Conservation (phyloP, 805 yeast species). For the Spathaspora boniae region DNA sequence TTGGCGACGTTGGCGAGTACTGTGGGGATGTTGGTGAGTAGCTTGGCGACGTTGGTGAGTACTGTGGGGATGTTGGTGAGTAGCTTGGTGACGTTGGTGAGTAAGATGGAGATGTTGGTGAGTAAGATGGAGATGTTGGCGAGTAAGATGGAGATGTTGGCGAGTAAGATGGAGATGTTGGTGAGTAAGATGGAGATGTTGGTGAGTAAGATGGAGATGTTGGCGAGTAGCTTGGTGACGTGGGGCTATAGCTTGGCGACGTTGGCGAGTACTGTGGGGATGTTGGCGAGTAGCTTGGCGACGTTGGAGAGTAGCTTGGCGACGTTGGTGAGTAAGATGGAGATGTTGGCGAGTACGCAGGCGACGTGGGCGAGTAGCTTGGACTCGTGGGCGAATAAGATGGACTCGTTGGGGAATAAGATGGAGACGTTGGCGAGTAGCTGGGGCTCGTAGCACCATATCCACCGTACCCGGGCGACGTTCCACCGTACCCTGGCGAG, state of each 20-base stretch:
- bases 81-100: conserved; percentile 71
- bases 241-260: conserved; percentile 72
- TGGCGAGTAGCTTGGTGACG: conserved; percentile 74
- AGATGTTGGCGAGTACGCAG: conserved; percentile 73
- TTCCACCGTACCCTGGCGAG: conserved; percentile 59
- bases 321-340: conserved; percentile 59
- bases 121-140: conserved; percentile 71
- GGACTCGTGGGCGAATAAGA: conserved; percentile 69
- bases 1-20: conserved; percentile 78
- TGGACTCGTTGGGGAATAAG: conserved; percentile 62
- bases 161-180: conserved; percentile 65
- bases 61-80: conserved; percentile 59
- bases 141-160: conserved; percentile 81
- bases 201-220: conserved; percentile 81
- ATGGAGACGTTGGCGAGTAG: conserved; percentile 73
- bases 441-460: conserved; percentile 62
- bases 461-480: conserved; percentile 54
- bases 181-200: conserved; percentile 70
- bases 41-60: conserved; percentile 46
- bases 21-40: conserved; percentile 73
- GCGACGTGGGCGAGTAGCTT: conserved; percentile 73
- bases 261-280: conserved; percentile 61
- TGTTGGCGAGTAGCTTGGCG: conserved; percentile 50
- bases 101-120: conserved; percentile 62
- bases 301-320: conserved; percentile 52